Percentiles rank a stretch among this genome's conserved stretches.
phyloP scores from a whole-genome alignment of 1,284 basidiomycete species.

The Kwoniella shivajii region DNA sequence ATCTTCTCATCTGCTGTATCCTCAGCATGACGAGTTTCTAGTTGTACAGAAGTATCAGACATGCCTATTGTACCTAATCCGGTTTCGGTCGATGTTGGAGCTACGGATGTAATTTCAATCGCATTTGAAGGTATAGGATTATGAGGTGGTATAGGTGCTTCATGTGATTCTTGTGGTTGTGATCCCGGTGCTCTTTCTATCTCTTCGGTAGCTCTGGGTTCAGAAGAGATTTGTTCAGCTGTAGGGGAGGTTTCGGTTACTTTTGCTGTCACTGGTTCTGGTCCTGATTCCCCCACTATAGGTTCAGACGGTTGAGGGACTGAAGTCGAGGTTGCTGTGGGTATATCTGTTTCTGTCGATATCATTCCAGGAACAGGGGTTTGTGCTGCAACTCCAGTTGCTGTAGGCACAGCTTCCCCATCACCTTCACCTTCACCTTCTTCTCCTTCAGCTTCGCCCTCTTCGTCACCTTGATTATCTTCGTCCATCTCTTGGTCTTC shows the following conservation, averaged over 20 bases:
- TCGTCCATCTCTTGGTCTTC: conserved; percentile 15
- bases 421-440: conserved; percentile 19
- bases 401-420: not conserved
- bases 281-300: too few species aligned
- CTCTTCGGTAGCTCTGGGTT: not conserved
- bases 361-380: conserved; percentile 2
- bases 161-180: conserved; percentile 7
- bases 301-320: not conserved
- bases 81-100: conserved; percentile 25
- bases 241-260: not conserved
- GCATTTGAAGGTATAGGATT: conserved; percentile 33
- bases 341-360: not conserved
- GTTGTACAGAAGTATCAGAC: conserved; percentile 19
- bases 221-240: not conserved
- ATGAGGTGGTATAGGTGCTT: conserved; percentile 13
- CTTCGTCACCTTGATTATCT: conserved; percentile 25
- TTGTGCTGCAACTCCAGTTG: not conserved
- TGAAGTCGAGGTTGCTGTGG: not conserved
- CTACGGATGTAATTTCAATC: conserved; percentile 32
- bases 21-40: conserved; percentile 16
- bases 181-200: not conserved
- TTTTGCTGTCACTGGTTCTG: too few species aligned
- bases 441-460: conserved; percentile 28
- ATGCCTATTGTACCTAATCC: conserved; percentile 26
- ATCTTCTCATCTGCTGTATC: conserved; percentile 19